Percentiles rank a stretch among this genome's conserved stretches.
These are phyloP conservation scores for Nyctanthes arbortristis DNA, from an alignment of 257 asterid genomes.

Conservation along the genomic window DNA sequence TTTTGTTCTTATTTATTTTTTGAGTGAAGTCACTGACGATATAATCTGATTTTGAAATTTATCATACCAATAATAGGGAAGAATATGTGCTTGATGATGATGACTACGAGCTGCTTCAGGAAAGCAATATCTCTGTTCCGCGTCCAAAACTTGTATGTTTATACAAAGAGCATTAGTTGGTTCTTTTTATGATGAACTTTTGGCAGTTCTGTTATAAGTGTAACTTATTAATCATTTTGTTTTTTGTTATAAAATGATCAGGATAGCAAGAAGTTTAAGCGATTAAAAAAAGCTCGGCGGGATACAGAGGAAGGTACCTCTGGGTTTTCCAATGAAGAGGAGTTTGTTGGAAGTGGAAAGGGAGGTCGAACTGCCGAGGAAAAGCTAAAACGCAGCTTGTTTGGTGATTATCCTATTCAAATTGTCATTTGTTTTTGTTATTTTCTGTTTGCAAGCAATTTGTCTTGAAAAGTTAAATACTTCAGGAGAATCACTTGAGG, in stretches of 20 bases:
- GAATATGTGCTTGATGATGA: slow-evolving; percentile 97
- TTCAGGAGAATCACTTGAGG: slow-evolving; percentile 80
- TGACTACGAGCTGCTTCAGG: slow-evolving; percentile 90
- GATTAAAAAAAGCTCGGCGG: no score
- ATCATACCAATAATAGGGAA: slow-evolving; percentile 3
- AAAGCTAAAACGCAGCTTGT: slow-evolving; percentile 68
- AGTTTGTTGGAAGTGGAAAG: slow-evolving; percentile 64
- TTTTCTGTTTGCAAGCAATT: slow-evolving; percentile 18
- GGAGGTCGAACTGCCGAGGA: slow-evolving; percentile 78
- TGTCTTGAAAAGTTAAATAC: slow-evolving; percentile 11
- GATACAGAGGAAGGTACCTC: no score
- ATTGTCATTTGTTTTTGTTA: slow-evolving; percentile 10
- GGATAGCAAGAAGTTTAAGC: no score
- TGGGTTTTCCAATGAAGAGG: no score
- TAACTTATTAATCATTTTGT: background rate
- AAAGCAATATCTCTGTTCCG: slow-evolving; percentile 76
- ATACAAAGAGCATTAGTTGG: background rate
- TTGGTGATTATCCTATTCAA: slow-evolving; percentile 49
- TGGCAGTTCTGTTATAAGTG: background rate
- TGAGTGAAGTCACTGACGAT: background rate
- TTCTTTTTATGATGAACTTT: background rate
- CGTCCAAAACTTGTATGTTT: slow-evolving; percentile 56
- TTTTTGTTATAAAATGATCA: slow-evolving; percentile 29
- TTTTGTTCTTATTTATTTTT: background rate
- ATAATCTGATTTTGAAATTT: background rate